Evolutionary conservation across 2,329 filamentous ascomycete species (phyloP), one percentile per base, ranked within the genome.

Genomic region (Karstenula rhodostoma): DNA sequence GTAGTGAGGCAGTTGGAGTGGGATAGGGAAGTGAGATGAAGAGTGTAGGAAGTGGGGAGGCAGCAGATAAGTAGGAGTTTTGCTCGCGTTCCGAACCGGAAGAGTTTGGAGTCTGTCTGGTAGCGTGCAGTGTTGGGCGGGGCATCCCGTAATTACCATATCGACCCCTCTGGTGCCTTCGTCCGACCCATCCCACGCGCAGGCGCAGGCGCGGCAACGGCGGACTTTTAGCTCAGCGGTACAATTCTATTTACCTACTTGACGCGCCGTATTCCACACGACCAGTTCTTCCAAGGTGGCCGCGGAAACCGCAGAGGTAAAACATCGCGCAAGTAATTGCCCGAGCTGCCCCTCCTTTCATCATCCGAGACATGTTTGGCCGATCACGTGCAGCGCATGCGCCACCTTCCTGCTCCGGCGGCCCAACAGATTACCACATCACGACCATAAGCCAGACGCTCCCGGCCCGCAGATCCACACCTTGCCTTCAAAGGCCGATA

Each of bases 151-250:
- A 57, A 60, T 58, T 64, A 40, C 37, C 15, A 17, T 40, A 35
- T n/a, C 37, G 55, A 72, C 65, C 66, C 65, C 63, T 67, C 64
- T 62, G 59, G 54, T 47, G 63, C 62, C 65, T 65, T 61, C 63
- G 54, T 9, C 29, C 29, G 29, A 32, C 12, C 4, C 29, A 61
- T 59, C 43, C 62, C 64, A 66, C 70, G 63, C 65, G 63, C 65
- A 69, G 62, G 56, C 53, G 60, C 66, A 71, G 72, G 72, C 73
- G 72, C 72, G 73, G 73, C 64, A 68, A 62, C 63, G 70, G 67
- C 64, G 63, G 54, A 57, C 44, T 27, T 55, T 47, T 47, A 57
- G 60, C 15, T 22, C 62, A 50, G 52, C 56, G 59, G 58, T 60
- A n/a, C 25, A 50, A 55, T 51, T 53, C 42, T 67, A 35, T n/a